Evolutionary conservation across 495 filamentous ascomycete genomes (phyloP).

Genomic region (Lasiosphaeris hirsuta): DNA sequence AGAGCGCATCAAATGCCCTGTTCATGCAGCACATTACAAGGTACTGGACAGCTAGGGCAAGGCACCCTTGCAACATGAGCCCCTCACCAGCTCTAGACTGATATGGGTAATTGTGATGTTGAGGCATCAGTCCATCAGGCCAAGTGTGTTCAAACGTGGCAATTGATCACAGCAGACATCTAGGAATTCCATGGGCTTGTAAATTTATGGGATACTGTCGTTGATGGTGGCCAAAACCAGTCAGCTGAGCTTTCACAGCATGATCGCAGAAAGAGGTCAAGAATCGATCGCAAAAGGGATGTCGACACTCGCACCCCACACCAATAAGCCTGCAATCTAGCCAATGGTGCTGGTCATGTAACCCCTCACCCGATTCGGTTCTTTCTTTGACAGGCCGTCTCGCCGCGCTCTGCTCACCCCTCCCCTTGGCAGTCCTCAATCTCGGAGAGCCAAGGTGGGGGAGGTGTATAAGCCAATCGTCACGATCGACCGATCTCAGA

Average conservation of each 20-base stretch:
- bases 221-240: conserved; percentile 7
- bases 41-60: background rate
- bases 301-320: conserved; percentile 6
- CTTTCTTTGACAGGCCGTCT: conserved; percentile 3
- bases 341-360: conserved; percentile 20
- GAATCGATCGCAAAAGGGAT: background rate
- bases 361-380: conserved; percentile 22
- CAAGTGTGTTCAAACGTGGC: background rate
- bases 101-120: conserved; percentile 12
- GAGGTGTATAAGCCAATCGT: conserved; percentile 17
- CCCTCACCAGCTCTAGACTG: conserved; percentile 8
- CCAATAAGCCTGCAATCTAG: conserved; percentile 3
- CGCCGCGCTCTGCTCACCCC: conserved; percentile 10
- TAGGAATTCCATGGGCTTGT: too few species aligned
- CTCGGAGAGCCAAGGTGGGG: background rate
- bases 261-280: background rate
- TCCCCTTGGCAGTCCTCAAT: background rate
- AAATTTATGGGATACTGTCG: background rate
- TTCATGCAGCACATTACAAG: conserved; percentile 20
- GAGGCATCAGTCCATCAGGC: background rate
- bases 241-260: background rate
- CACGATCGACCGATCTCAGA: conserved; percentile 22
- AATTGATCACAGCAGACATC: conserved; percentile 7
- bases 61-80: conserved; percentile 9
- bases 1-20: conserved; percentile 6